Percentiles rank a stretch among this genome's conserved stretches.
Conservation (phyloP, 2,329 filamentous ascomycete genomes). For the Colletotrichum sp. region DNA sequence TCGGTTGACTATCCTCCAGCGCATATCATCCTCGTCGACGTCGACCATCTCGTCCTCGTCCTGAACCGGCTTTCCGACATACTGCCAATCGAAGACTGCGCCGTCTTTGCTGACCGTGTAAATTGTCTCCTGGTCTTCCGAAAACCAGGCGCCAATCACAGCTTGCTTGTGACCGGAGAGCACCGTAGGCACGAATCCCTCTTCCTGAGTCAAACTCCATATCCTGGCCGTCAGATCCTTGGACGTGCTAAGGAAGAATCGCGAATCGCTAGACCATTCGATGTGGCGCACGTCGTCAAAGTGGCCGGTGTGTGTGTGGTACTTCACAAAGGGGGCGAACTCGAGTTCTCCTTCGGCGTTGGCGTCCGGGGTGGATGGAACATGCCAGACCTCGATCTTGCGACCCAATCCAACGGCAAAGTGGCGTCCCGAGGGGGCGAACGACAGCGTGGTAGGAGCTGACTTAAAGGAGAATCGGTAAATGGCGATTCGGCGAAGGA, state of each 20-base stretch:
- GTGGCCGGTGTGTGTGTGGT: constrained; percentile 86
- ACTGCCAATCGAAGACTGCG: constrained; percentile 95
- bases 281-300: constrained; percentile 87
- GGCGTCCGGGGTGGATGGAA: constrained; percentile 85
- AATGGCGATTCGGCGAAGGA: constrained; percentile 82
- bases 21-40: constrained; percentile 67
- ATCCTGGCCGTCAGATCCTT: constrained; percentile 92
- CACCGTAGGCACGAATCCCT: constrained; percentile 88
- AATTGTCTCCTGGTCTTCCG: constrained; percentile 90
- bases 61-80: constrained; percentile 64
- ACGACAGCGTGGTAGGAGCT: constrained; percentile 82
- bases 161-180: constrained; percentile 89
- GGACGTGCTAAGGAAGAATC: constrained; percentile 91
- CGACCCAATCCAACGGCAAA: constrained; percentile 90
- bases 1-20: constrained; percentile 90
- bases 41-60: constrained; percentile 65
- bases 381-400: constrained; percentile 94
- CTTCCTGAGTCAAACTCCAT: constrained; percentile 90
- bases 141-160: constrained; percentile 96
- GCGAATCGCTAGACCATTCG: constrained; percentile 94
- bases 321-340: constrained; percentile 91
- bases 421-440: constrained; percentile 88
- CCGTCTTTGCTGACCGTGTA: constrained; percentile 98
- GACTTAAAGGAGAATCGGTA: constrained; percentile 96
- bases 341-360: constrained; percentile 83